A percentile compares a stretch with the other conserved stretches of the same genome.
Evolutionary conservation across 768 basidiomycete genomes (phyloP).

Genomic region (Lepiota venenata): DNA sequence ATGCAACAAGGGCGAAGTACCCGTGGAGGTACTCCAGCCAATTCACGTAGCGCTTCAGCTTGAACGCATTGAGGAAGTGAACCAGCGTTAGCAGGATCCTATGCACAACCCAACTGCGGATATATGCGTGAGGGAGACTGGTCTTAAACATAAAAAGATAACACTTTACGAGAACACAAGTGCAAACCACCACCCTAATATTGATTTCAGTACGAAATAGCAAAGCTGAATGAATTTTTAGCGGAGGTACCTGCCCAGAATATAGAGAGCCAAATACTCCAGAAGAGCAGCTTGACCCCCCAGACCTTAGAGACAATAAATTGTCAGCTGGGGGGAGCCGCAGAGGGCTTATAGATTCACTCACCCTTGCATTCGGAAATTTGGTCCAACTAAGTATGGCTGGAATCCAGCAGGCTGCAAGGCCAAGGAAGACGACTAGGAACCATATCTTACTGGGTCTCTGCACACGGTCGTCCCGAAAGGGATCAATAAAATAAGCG

Average conservation of each 20-base stretch:
- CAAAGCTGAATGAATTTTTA: not conserved
- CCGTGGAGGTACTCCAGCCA: slow-evolving; percentile 6
- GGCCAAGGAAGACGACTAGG: not conserved
- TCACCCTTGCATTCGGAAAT: not conserved
- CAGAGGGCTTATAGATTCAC: not conserved
- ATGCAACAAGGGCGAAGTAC: slow-evolving; percentile 5
- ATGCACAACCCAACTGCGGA: not conserved
- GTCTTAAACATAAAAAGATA: not conserved
- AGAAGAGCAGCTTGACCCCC: slow-evolving; percentile 3
- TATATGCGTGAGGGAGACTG: not conserved
- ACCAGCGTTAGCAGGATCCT: not conserved
- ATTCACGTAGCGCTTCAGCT: slow-evolving; percentile 6
- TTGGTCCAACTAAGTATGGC: slow-evolving; percentile 6
- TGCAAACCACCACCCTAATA: slow-evolving; percentile 4
- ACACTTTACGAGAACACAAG: slow-evolving; percentile 2
- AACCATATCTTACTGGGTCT: not conserved
- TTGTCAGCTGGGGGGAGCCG: not conserved
- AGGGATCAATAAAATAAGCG: not conserved
- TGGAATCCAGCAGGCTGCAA: slow-evolving; percentile 5
- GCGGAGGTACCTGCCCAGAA: not conserved
- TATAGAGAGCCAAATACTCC: slow-evolving; percentile 9
- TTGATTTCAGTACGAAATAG: not conserved
- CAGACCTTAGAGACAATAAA: not conserved
- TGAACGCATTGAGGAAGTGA: not conserved
- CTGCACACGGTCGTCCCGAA: not conserved